Base-by-base conservation (phyloP, 352 stramenopile genomes). In the Nothophytophthora sp. region DNA sequence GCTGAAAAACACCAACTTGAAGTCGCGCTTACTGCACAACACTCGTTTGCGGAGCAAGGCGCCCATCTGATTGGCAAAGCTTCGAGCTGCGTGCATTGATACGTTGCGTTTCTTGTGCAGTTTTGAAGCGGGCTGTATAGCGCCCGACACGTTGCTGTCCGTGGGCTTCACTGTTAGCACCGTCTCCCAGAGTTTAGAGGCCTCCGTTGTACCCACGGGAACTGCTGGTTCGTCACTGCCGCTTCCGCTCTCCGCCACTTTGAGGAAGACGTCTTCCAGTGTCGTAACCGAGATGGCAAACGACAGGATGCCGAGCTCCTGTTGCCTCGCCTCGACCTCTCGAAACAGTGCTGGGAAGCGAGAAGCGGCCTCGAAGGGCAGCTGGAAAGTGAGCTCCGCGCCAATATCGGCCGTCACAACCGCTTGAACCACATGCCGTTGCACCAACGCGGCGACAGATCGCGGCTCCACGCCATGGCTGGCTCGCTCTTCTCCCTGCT, bases 221-320 rank as follows among this genome's bases (percentile, higher is more conserved):
- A n/a, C n/a, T 83, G 73, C 16, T 85, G 68, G n/a, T 86, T 60
- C 52, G 19, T 76, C 70, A 32, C 76, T 72, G 28, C 50, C 60
- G 11, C 60, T 60, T 39, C n/a, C n/a, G n/a, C n/a, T n/a, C n/a
- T 92, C 81, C 0, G 86, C 86, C 6, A 96, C 83, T 48, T 95
- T 96, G 62, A 96, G 88, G 63, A 96, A 96, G 9, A 96, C 88
- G 61, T 96, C 84, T 44, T 96, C 88, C 22, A 96, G 47, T 9
- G 86, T 95, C 15, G 88, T 96, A 19, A 99, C 96, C 28, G 90
- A 97, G 33, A 93, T 84, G 41, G 76, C 79, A 44, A 88, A 93
- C 8, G 73, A 88, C 10, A 79, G 53, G 24, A 86, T 37, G 1
- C 60, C 63, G 7, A 96, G 54, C 2, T 53, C 35, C 0, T 37